Base-by-base conservation (phyloP, 148 eudicot genomes). In the Rheum nobile region DNA sequence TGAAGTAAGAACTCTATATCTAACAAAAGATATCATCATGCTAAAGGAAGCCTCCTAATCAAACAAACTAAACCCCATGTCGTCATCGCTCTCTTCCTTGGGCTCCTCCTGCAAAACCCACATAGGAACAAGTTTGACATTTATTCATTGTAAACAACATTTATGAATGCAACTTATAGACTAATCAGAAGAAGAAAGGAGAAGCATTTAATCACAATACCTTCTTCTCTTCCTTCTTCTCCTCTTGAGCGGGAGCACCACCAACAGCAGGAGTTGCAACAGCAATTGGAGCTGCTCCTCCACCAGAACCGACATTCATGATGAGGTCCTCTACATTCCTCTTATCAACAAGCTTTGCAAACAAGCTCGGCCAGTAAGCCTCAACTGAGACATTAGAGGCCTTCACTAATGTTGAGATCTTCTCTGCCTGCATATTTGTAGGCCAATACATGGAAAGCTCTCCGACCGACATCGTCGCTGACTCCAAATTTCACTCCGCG, bases 331-430 rank as follows among this genome's bases (percentile, higher is more conserved):
- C 89, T 28, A 87, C 65, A 52, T 80, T 84, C 79, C 77, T 83
- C 79, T 83, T 89, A 84, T 87, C 89, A 29, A 80, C 76, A 8
- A 89, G 89, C 85, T 85, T 87, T 9, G 90, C 86, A 19, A 89
- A 89, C 79, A 89, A 81, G 73, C 86, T 71, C 0, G 93, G 85
- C 93, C 93, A 89, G 79, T 80, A 89, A 0, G 93, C 83, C 71
- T 89, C 93, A 1, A 81, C 72, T 0, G 21, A 12, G 6, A 89
- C 78, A 21, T 82, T 82, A 17, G 93, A 86, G 0, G 87, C 87
- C 14, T 78, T 81, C 65, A 89, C 83, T 67, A 89, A 54, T 8
- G 79, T 70, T 1, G 84, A 8, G 34, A 89, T 85, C 84, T 89
- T 89, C 79, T 89, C 90, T 16, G 87, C 77, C 93, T 89, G 35